These are phyloP conservation scores for Blumeriella jaapii DNA, from an alignment of 2,329 filamentous ascomycete species.

Conservation along the genomic window DNA sequence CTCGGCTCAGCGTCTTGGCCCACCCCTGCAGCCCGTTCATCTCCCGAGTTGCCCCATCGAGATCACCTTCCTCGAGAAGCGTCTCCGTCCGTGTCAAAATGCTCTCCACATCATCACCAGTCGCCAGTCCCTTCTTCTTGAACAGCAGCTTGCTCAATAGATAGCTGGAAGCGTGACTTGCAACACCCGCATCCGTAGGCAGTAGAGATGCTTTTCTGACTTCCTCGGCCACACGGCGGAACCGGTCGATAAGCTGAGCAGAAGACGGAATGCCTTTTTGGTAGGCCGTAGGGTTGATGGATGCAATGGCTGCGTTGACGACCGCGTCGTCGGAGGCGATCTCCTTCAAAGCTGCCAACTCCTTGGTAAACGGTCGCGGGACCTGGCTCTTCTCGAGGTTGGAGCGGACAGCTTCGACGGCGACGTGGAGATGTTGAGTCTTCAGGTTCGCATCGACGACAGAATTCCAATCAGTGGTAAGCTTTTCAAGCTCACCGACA, in stretches of 20 bases:
- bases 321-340: constrained; percentile 75
- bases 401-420: constrained; percentile 82
- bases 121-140: constrained; percentile 79
- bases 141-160: constrained; percentile 91
- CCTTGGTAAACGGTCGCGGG: constrained; percentile 77
- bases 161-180: constrained; percentile 83
- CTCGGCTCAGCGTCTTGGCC: constrained; percentile 88
- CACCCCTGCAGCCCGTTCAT: constrained; percentile 90
- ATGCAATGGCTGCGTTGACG: constrained; percentile 88
- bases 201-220: constrained; percentile 90
- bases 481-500: constrained; percentile 73
- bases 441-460: constrained; percentile 84
- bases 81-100: constrained; percentile 83
- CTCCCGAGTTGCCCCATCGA: constrained; percentile 85
- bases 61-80: constrained; percentile 80
- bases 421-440: constrained; percentile 93
- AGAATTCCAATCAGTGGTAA: constrained; percentile 81
- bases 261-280: constrained; percentile 79
- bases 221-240: constrained; percentile 83
- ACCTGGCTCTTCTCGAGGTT: constrained; percentile 64
- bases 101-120: constrained; percentile 85
- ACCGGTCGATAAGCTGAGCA: constrained; percentile 84
- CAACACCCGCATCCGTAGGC: constrained; percentile 87
- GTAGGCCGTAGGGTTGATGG: constrained; percentile 87
- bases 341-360: constrained; percentile 90